Evolutionary conservation across 1,284 basidiomycete genomes (phyloP), one percentile per base, ranked within the genome.

Genomic region (Tremellales sp.): DNA sequence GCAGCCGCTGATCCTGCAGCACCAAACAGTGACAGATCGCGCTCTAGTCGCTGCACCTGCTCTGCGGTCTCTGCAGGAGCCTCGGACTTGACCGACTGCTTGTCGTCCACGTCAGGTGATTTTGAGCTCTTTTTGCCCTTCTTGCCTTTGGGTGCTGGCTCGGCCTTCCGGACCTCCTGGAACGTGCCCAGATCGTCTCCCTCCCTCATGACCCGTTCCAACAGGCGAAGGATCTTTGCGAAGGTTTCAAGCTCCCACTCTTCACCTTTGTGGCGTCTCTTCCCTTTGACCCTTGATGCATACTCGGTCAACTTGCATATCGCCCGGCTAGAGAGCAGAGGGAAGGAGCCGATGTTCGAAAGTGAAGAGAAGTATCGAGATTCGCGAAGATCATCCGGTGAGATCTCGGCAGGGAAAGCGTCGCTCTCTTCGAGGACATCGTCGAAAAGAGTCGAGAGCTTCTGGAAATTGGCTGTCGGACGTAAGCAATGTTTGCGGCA

Each of bases 401-500:
- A 79, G 1, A 81, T 75, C 51, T 87, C 84, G 1, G 84, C 78
- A 2, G 86, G 81, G 19, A 94, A 77, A 0, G 80, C 71, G 64
- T 94, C 91, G 64, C 93, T 87, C 0, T 89, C 87, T 65, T 93
- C 89, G 57, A 93, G 87, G 19, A 94, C 81, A 49, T 93, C 89
- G 53, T 93, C 89, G 1, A 93, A 76, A 17, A 85, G 68, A 5
- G 78, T 78, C 2, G 77, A 78, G 4, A 94, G 77, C 65, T 87
- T 91, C 62, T 89, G 83, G 7, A 89, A 73, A 0, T 86, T 83
- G 1, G 73, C 86, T 89, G 49, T 31, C 29, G 23, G n/a, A n/a
- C n/a, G 24, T 46, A 50, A 53, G 54, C 17, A 50, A 36, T 45
- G 41, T 45, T 44, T 17, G n/a, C 29, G 29, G 35, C n/a, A n/a